A percentile compares a stretch with the other conserved stretches of the same genome.
phyloP scores from a whole-genome alignment of 305 asterid species.

The Fraxinus baroniana region DNA sequence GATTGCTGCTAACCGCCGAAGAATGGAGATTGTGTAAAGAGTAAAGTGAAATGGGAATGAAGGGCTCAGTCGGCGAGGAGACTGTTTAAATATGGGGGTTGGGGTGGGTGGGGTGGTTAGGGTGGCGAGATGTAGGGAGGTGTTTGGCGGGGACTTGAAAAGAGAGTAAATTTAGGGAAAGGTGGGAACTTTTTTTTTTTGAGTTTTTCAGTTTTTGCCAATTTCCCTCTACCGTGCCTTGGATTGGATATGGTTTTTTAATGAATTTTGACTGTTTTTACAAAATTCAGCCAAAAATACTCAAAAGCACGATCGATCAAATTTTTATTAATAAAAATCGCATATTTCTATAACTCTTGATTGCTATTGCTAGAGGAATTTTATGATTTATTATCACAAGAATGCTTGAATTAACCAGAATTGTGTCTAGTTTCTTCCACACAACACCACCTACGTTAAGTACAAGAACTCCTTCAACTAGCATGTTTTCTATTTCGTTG shows the following conservation, averaged over 20 bases:
- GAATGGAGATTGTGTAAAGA: constrained; percentile 15
- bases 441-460: neutral
- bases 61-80: constrained; percentile 34
- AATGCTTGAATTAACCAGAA: neutral
- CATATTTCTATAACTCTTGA: neutral
- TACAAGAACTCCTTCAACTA: neutral
- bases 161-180: constrained; percentile 15
- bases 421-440: neutral
- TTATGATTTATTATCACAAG: neutral
- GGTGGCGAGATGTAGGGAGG: constrained; percentile 24
- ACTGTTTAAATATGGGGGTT: constrained; percentile 24
- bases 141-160: constrained; percentile 45
- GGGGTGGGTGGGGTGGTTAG: neutral
- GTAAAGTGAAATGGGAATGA: constrained; percentile 25
- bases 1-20: neutral
- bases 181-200: constrained; percentile 20
- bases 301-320: neutral
- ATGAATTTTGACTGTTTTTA: neutral
- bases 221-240: constrained; percentile 27
- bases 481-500: neutral
- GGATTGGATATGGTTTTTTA: neutral
- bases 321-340: neutral
- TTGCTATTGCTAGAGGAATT: too few species aligned
- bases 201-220: constrained; percentile 29
- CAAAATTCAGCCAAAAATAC: neutral